Evolutionary conservation across 108 stramenopile genomes (phyloP).

Genomic region (Cyclostephanos invisitatus): DNA sequence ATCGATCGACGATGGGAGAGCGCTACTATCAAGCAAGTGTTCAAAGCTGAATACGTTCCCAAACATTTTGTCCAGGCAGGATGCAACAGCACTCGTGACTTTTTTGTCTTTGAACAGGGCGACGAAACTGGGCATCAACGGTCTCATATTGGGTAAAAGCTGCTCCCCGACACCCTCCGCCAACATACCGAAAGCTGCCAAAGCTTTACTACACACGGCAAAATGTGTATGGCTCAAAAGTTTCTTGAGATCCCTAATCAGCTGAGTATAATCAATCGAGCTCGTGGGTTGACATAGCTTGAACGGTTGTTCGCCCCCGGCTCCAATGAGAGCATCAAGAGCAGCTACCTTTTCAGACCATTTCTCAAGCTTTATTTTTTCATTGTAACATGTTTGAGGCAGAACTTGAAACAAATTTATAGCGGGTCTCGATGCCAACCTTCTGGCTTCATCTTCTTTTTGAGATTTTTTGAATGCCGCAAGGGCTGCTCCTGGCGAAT

Average conservation of each 20-base stretch:
- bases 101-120: constrained; percentile 86
- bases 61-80: constrained; percentile 76
- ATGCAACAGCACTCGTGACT: constrained; percentile 58
- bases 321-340: constrained; percentile 65
- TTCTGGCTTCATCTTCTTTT: constrained; percentile 62
- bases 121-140: constrained; percentile 60
- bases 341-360: constrained; percentile 90
- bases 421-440: constrained; percentile 63
- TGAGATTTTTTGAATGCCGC: constrained; percentile 60
- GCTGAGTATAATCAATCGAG: constrained; percentile 65
- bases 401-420: constrained; percentile 70
- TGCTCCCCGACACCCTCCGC: constrained; percentile 85
- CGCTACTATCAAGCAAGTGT: constrained; percentile 71
- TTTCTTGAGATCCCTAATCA: constrained; percentile 73
- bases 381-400: constrained; percentile 65
- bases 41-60: constrained; percentile 79
- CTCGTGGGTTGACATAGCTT: constrained; percentile 66
- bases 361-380: constrained; percentile 66
- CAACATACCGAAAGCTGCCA: constrained; percentile 76
- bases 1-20: constrained; percentile 61
- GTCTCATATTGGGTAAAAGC: constrained; percentile 72
- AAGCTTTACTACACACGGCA: constrained; percentile 77
- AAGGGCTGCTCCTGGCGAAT: constrained; percentile 53
- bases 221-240: constrained; percentile 82
- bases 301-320: constrained; percentile 84